Conservation (phyloP, 768 basidiomycete genomes). For the Punctularia strigosozonata region DNA sequence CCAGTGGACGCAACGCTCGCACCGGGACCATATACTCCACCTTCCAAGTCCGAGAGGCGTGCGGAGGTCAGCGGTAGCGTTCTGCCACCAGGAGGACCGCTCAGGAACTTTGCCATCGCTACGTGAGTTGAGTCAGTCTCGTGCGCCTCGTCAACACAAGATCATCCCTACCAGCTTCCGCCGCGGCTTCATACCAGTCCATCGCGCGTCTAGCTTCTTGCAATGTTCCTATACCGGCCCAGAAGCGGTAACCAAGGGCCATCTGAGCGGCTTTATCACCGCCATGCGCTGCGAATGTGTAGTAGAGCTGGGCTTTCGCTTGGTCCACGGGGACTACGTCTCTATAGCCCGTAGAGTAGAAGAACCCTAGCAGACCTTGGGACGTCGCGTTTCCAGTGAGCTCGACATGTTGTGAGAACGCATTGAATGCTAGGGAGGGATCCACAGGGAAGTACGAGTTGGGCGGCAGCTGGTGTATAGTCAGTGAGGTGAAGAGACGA, state of each 20-base stretch:
- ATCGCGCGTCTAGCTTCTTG: constrained; percentile 80
- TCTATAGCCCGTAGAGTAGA: constrained; percentile 78
- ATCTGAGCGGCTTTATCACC: constrained; percentile 84
- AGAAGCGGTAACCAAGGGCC: constrained; percentile 88
- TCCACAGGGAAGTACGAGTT: constrained; percentile 51
- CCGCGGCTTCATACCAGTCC: constrained; percentile 83
- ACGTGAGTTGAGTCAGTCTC: constrained; percentile 4
- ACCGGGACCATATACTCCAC: constrained; percentile 91
- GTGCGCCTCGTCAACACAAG: neutral
- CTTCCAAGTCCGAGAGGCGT: constrained; percentile 77
- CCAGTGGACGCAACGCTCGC: constrained; percentile 91
- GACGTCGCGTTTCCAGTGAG: constrained; percentile 77
- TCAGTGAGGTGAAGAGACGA: neutral
- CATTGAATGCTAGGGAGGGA: constrained; percentile 49
- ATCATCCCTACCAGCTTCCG: constrained; percentile 55
- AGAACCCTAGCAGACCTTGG: constrained; percentile 79
- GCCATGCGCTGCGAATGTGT: constrained; percentile 87
- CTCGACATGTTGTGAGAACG: constrained; percentile 50
- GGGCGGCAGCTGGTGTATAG: constrained; percentile 54
- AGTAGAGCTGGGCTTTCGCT: constrained; percentile 79
- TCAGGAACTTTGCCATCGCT: constrained; percentile 74
- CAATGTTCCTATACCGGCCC: constrained; percentile 87
- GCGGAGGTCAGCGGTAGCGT: constrained; percentile 76
- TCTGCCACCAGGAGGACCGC: constrained; percentile 86
- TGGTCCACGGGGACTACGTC: constrained; percentile 52